Conservation (phyloP, 352 stramenopile genomes). For the Phytopythium litorale region DNA sequence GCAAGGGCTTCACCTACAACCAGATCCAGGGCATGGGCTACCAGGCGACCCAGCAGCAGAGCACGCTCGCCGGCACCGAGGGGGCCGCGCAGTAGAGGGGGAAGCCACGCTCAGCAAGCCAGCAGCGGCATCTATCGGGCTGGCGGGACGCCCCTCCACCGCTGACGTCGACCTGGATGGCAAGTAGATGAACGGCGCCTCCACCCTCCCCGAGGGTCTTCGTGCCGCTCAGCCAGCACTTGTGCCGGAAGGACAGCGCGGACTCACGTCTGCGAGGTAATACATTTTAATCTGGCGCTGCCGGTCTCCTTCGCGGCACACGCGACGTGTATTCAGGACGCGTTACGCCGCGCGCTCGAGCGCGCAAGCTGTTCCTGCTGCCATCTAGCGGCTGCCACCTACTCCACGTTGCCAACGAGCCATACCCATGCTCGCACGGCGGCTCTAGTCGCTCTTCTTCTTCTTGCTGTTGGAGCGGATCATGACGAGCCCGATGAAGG, state of each 20-base stretch:
- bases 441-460: slow-evolving; percentile 21
- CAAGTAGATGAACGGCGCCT: neutral
- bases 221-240: neutral
- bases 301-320: neutral
- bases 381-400: neutral
- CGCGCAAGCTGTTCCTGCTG: neutral
- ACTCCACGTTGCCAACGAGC: neutral
- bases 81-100: slow-evolving; percentile 40
- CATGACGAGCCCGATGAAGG: slow-evolving; percentile 89
- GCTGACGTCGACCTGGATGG: neutral
- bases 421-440: neutral
- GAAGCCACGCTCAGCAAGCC: neutral
- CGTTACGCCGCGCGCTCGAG: neutral
- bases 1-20: slow-evolving; percentile 80
- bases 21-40: slow-evolving; percentile 87
- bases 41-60: slow-evolving; percentile 61
- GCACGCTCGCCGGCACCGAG: slow-evolving; percentile 43
- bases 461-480: slow-evolving; percentile 84
- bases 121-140: neutral
- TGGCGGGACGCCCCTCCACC: neutral
- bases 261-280: neutral
- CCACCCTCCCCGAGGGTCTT: neutral
- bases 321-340: neutral
- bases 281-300: neutral
- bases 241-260: neutral